Evolutionary conservation across 768 basidiomycete species (phyloP).

Genomic region (Inosperma sp.): DNA sequence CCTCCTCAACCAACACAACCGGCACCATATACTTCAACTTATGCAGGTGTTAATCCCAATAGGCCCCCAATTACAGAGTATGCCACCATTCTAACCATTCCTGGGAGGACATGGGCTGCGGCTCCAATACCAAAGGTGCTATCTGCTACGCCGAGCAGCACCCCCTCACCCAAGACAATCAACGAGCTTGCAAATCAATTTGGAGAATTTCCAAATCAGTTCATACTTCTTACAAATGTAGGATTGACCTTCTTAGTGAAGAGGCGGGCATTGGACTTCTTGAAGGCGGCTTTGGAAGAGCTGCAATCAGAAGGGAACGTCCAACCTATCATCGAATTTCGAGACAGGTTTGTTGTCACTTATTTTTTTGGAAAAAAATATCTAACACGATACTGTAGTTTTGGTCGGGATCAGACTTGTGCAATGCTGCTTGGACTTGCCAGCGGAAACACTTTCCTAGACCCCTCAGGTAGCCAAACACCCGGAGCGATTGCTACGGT

Average conservation of each 20-base stretch:
- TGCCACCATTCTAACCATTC: conserved; percentile 70
- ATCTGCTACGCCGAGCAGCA: conserved; percentile 29
- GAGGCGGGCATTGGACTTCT: conserved; percentile 78
- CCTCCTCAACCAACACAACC: conserved; percentile 41
- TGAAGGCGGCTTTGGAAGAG: conserved; percentile 78
- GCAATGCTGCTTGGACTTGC: conserved; percentile 88
- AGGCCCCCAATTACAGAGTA: conserved; percentile 72
- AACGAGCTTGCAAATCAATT: conserved; percentile 85
- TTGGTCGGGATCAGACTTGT: conserved; percentile 87
- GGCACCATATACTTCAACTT: conserved; percentile 35
- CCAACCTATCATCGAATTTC: conserved; percentile 78
- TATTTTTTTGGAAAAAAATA: conserved; percentile 2
- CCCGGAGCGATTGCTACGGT: conserved; percentile 47
- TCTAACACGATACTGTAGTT: conserved; percentile 43
- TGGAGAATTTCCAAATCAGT: conserved; percentile 67
- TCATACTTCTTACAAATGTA: conserved; percentile 84
- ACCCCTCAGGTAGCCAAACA: conserved; percentile 45
- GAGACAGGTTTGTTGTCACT: conserved; percentile 55
- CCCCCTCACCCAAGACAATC: conserved; percentile 51
- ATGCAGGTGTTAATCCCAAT: conserved; percentile 29
- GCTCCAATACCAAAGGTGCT: conserved; percentile 45
- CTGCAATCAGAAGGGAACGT: conserved; percentile 71
- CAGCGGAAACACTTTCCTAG: conserved; percentile 76
- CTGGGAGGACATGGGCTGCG: conserved; percentile 83
- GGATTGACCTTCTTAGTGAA: conserved; percentile 79